phyloP scores from a whole-genome alignment of 495 filamentous ascomycete genomes.

The Podospora didyma region DNA sequence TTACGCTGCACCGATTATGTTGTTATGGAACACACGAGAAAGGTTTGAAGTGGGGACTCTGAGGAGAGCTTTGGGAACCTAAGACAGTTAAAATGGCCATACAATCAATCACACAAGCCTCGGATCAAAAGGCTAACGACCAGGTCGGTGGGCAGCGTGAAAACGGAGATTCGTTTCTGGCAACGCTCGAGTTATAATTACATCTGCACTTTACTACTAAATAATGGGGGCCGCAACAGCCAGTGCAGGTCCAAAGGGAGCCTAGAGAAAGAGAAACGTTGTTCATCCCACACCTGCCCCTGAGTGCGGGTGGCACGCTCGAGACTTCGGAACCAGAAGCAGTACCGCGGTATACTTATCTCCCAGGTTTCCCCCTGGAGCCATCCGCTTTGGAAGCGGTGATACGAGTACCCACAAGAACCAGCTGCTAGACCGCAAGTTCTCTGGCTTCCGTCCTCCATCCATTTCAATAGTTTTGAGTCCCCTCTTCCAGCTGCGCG shows the following conservation, averaged over 20 bases:
- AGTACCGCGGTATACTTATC: neutral
- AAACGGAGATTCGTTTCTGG: too few relatives aligned
- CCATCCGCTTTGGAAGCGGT: neutral
- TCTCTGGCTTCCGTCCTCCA: neutral
- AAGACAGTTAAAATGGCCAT: neutral
- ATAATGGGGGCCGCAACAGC: too few relatives aligned
- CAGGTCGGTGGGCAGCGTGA: too few relatives aligned
- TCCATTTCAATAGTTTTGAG: neutral
- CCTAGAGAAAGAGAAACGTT: too few relatives aligned
- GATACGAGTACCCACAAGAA: conserved; percentile 4
- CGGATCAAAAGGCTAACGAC: too few relatives aligned
- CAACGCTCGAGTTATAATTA: too few relatives aligned
- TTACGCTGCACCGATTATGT: neutral
- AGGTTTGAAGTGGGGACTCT: neutral
- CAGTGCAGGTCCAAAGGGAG: too few relatives aligned
- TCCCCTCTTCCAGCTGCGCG: neutral
- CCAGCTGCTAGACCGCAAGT: neutral
- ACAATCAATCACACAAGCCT: too few relatives aligned
- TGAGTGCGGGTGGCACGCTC: neutral
- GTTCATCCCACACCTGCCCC: too few relatives aligned
- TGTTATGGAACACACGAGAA: neutral
- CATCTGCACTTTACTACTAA: too few relatives aligned
- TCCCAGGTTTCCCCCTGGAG: neutral
- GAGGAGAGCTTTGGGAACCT: neutral
- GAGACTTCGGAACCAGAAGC: neutral